Evolutionary conservation across 2,329 filamentous ascomycete species (phyloP), one percentile per base, ranked within the genome.

Genomic region (Fusarium sp.): DNA sequence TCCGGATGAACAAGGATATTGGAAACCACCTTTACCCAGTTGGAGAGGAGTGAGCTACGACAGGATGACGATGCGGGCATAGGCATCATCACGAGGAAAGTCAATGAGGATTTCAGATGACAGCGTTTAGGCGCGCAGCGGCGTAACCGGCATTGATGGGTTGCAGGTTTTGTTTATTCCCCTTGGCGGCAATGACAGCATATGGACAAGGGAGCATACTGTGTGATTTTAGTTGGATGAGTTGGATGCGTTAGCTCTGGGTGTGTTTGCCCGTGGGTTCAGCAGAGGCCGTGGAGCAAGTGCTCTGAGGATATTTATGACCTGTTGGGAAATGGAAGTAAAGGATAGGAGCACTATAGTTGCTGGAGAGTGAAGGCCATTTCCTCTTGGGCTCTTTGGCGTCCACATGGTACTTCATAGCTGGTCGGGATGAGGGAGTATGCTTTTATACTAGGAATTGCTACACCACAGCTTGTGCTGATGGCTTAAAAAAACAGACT

Each of bases 1-100:
- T 99, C 84, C 95, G 95, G 77, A 98, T 99, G 96, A 98, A 98
- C 87, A 98, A 98, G 87, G 90, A 98, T 18, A 91, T 98, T 13
- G 95, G 94, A 73, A 92, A 93, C 81, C 96, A 98, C 80, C 87
- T 98, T 43, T 98, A 97, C 81, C 94, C 93, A 3, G 88, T 94
- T 57, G 95, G 97, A 82, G 91, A 83, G 67, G 81, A 81, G 50
- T 76, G 67, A 57, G 66, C 29, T 22, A 56, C 43, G 52, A 45
- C 29, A 62, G 8, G 37, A 64, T 11, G 64, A 50, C 27, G 50
- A 39, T 20, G 41, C 35, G 41, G 16, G 16, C 29, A 18, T 27
- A 65, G 24, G 35, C 54, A 37, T 35, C n/a, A 14, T 29, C 58
- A 63, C 41, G 29, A 41, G 60, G 35, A 58, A 27, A 62, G 59